Evolutionary conservation across 345 rosid genomes (phyloP).

Genomic region (Linum lewisii): DNA sequence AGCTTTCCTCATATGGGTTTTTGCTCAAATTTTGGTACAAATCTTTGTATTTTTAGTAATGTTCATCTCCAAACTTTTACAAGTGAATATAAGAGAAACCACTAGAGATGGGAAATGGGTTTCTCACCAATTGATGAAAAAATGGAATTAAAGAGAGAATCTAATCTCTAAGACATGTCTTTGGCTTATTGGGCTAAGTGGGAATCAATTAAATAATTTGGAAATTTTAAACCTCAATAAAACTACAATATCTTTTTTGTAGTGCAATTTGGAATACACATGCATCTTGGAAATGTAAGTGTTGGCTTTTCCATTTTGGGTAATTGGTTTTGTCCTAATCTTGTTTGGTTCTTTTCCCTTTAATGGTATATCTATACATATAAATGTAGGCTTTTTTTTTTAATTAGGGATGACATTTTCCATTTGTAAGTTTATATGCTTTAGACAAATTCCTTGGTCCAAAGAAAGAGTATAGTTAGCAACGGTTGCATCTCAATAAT

Average conservation of each 20-base stretch:
- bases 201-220: slow-evolving; percentile 18
- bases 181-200: slow-evolving; percentile 19
- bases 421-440: too few relatives aligned
- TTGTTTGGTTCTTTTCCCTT: background rate
- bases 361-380: background rate
- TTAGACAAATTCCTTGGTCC: too few relatives aligned
- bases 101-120: background rate
- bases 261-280: background rate
- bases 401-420: background rate
- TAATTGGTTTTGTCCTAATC: background rate
- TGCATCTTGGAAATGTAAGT: slow-evolving; percentile 1
- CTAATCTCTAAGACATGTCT: slow-evolving; percentile 15
- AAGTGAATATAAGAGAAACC: slow-evolving; percentile 5
- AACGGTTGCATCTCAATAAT: too few relatives aligned
- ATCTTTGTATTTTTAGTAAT: too few relatives aligned
- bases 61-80: too few relatives aligned
- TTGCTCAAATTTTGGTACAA: too few relatives aligned
- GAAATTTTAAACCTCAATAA: too few relatives aligned
- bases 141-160: slow-evolving; percentile 11
- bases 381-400: background rate
- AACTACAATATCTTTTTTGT: slow-evolving; percentile 20
- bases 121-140: background rate
- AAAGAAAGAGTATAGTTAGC: too few relatives aligned
- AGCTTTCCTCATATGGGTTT: too few relatives aligned
- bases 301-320: background rate